phyloP scores from a whole-genome alignment of 441 rosid species.

The Melastoma candidum region DNA sequence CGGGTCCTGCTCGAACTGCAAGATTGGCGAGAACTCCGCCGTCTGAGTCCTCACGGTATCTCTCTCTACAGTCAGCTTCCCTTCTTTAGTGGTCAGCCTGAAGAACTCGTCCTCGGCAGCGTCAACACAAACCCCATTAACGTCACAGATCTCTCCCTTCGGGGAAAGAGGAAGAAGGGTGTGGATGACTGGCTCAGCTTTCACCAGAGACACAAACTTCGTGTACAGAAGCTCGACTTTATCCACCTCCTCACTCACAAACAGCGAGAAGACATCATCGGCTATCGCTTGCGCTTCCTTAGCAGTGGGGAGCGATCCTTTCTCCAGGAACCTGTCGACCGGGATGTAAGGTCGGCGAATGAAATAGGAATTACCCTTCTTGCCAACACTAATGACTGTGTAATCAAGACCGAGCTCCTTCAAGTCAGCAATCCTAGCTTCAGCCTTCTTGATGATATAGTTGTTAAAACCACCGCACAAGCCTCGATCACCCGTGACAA shows the following conservation, averaged over 20 bases:
- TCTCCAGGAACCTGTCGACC: constrained; percentile 12
- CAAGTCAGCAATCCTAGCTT: constrained; percentile 46
- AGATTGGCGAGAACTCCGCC: constrained; percentile 31
- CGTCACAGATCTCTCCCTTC: constrained; percentile 70
- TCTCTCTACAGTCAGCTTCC: constrained; percentile 43
- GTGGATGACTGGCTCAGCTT: constrained; percentile 81
- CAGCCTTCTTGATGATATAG: constrained; percentile 49
- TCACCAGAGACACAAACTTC: constrained; percentile 76
- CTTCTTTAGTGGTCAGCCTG: constrained; percentile 58
- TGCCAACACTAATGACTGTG: constrained; percentile 12
- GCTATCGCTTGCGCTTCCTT: neutral
- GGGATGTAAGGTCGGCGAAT: constrained; percentile 34
- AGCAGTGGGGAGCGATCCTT: neutral
- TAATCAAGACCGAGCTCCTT: constrained; percentile 39
- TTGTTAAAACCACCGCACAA: constrained; percentile 87
- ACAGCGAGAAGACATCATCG: neutral
- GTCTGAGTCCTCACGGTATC: constrained; percentile 15
- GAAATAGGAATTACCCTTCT: constrained; percentile 62
- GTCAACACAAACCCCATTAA: constrained; percentile 67
- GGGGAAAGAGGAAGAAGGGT: constrained; percentile 73
- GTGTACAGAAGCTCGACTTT: constrained; percentile 82
- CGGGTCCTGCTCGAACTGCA: constrained; percentile 93
- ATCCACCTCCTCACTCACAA: constrained; percentile 51
- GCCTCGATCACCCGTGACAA: constrained; percentile 79
- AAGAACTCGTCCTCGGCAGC: constrained; percentile 92